These are phyloP conservation scores for Hymenoscyphus occultus DNA, from an alignment of 2,329 filamentous ascomycete genomes.

Conservation along the genomic window DNA sequence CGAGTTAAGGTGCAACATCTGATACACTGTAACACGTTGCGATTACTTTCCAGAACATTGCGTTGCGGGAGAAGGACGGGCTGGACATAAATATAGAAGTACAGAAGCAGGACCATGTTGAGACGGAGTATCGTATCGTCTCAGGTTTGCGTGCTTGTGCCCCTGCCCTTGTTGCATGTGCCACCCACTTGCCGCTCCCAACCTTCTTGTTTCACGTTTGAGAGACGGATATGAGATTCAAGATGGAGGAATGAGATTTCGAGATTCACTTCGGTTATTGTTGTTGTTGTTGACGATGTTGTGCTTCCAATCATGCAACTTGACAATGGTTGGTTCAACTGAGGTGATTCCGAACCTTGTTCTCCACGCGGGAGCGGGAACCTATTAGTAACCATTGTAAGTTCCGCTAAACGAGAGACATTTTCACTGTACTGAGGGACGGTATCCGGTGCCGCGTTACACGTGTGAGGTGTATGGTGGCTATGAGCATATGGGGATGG, in stretches of 20 bases:
- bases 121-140: neutral
- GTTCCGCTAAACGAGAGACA: neutral
- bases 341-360: neutral
- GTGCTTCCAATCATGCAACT: too few species aligned
- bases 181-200: neutral
- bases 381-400: neutral
- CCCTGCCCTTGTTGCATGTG: neutral
- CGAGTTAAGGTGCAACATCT: neutral
- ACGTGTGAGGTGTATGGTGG: neutral
- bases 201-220: neutral
- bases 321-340: neutral
- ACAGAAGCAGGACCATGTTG: neutral
- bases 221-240: neutral
- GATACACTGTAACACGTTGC: neutral
- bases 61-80: neutral
- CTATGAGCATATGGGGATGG: neutral
- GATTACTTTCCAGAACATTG: neutral
- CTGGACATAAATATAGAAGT: neutral
- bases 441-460: neutral
- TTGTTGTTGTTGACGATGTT: neutral
- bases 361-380: constrained; percentile 1
- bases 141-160: neutral
- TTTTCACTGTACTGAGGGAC: neutral
- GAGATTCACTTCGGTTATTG: neutral
- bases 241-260: neutral